phyloP scores from a whole-genome alignment of 345 rosid genomes.

The Trapa incisa region DNA sequence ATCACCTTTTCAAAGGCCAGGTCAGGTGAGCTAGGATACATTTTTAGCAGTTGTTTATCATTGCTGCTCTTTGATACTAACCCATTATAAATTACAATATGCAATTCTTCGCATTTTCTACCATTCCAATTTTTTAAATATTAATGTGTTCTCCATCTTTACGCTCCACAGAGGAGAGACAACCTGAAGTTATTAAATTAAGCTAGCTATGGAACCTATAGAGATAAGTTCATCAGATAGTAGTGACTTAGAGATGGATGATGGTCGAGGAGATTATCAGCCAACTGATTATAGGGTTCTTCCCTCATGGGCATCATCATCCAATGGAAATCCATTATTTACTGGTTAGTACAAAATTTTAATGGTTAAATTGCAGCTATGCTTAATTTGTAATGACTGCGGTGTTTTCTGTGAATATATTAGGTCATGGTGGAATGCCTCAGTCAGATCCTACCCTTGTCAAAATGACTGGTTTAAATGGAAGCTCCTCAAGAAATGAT shows the following conservation, averaged over 20 bases:
- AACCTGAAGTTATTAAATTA: conserved; percentile 21
- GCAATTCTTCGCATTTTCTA: not conserved
- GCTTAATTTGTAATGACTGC: conserved; percentile 4
- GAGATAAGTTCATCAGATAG: conserved; percentile 84
- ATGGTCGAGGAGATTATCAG: conserved; percentile 12
- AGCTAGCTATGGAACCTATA: conserved; percentile 24
- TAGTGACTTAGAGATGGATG: conserved; percentile 47
- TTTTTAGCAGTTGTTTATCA: not conserved
- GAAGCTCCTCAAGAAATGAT: conserved; percentile 24
- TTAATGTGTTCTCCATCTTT: not conserved
- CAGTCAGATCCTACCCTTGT: conserved; percentile 15
- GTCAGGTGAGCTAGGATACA: not conserved
- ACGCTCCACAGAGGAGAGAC: conserved; percentile 2
- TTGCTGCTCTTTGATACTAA: not conserved
- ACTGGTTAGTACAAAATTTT: conserved; percentile 17
- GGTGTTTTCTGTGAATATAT: conserved; percentile 7
- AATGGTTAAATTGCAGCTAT: conserved; percentile 5
- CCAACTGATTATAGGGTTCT: conserved; percentile 27
- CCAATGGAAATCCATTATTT: conserved; percentile 15
- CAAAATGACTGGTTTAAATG: conserved; percentile 20
- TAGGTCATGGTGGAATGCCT: conserved; percentile 26
- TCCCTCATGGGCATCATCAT: conserved; percentile 27
- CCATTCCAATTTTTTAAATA: not conserved
- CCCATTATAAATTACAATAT: not conserved
- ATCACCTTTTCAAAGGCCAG: not conserved